Evolutionary conservation across 2,329 filamentous ascomycete species (phyloP).

Genomic region (Madurella mycetomatis): DNA sequence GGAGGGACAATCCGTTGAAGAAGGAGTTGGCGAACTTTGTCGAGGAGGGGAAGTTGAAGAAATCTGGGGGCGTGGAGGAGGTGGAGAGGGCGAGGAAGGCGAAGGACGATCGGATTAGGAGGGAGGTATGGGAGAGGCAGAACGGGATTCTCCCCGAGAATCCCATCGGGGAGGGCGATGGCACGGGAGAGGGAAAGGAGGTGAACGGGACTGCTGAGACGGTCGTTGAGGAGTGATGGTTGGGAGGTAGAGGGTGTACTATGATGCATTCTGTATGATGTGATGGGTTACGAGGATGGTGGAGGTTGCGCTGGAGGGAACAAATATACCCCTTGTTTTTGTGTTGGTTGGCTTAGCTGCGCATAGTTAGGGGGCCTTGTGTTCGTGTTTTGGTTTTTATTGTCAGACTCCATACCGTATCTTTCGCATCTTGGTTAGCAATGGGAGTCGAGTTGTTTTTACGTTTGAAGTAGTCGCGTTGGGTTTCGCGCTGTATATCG

Average conservation of each 20-base stretch:
- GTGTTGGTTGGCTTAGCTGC: not conserved
- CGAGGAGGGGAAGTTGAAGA: conserved; percentile 86
- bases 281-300: not conserved
- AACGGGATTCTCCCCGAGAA: conserved; percentile 52
- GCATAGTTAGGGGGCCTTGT: not conserved
- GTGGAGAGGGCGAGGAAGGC: conserved; percentile 77
- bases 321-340: conserved; percentile 16
- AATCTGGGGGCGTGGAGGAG: conserved; percentile 92
- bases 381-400: not conserved
- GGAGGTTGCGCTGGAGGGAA: conserved; percentile 2
- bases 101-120: conserved; percentile 81
- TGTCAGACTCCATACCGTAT: not conserved
- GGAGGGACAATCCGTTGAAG: conserved; percentile 71
- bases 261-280: not conserved
- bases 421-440: not conserved
- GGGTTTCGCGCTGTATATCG: too few species aligned
- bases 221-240: not conserved
- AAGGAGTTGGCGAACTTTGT: conserved; percentile 84
- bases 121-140: conserved; percentile 69
- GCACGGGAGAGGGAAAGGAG: conserved; percentile 26
- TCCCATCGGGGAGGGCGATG: conserved; percentile 34
- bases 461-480: too few species aligned
- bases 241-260: not conserved
- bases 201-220: not conserved
- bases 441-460: not conserved